Evolutionary conservation across 345 rosid species (phyloP).

Genomic region (Acer yangbiense): DNA sequence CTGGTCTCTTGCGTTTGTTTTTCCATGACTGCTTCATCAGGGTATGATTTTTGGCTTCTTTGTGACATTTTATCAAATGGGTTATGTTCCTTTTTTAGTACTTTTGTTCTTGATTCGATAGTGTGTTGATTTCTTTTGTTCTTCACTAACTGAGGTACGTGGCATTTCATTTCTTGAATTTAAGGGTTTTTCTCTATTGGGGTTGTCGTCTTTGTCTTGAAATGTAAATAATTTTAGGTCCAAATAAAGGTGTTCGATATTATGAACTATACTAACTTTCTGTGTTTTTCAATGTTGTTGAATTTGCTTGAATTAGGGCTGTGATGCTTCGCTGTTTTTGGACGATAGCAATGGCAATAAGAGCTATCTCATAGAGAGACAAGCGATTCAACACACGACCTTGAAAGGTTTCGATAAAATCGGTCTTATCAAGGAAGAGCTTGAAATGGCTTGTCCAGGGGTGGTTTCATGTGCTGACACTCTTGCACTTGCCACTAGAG

Average conservation of each 20-base stretch:
- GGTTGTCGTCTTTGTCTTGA: neutral
- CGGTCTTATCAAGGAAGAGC: slow-evolving; percentile 39
- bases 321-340: slow-evolving; percentile 49
- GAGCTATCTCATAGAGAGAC: slow-evolving; percentile 33
- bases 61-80: neutral
- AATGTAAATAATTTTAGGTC: neutral
- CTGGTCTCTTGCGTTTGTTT: slow-evolving; percentile 38
- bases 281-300: neutral
- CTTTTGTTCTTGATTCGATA: neutral
- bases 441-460: slow-evolving; percentile 40
- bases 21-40: slow-evolving; percentile 53
- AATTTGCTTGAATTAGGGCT: slow-evolving; percentile 37
- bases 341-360: slow-evolving; percentile 37
- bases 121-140: neutral
- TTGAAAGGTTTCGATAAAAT: slow-evolving; percentile 51
- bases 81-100: neutral
- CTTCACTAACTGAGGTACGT: neutral
- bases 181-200: neutral
- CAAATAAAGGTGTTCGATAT: neutral
- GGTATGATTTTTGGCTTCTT: slow-evolving; percentile 20
- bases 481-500: slow-evolving; percentile 58
- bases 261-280: too few relatives aligned
- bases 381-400: slow-evolving; percentile 44
- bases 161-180: too few relatives aligned
- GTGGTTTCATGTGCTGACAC: slow-evolving; percentile 61